phyloP scores from a whole-genome alignment of 768 basidiomycete species.

The Bullera alba region DNA sequence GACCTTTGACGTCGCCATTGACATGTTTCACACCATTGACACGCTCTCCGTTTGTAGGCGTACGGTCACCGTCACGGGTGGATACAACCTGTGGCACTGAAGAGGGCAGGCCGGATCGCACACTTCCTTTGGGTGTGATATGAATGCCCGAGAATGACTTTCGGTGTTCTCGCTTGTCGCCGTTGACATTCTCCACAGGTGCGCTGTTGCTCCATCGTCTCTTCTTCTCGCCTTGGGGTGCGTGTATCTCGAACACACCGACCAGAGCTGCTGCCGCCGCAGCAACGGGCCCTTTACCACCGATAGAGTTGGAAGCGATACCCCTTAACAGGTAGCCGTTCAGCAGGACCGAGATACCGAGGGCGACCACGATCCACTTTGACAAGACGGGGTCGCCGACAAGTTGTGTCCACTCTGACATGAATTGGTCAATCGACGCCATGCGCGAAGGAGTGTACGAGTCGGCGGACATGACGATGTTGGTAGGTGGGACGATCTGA shows the following conservation, averaged over 20 bases:
- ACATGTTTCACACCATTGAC: too few species aligned
- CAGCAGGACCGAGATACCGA: conserved; percentile 76
- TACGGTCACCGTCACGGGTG: conserved; percentile 29
- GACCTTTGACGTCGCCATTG: conserved; percentile 19
- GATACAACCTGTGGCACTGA: conserved; percentile 21
- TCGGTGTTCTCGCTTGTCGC: conserved; percentile 5
- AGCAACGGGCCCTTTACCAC: conserved; percentile 46
- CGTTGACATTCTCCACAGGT: conserved; percentile 3
- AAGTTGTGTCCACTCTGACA: conserved; percentile 80
- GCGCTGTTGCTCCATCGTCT: conserved; percentile 25
- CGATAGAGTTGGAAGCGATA: conserved; percentile 47
- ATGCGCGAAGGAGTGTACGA: conserved; percentile 31
- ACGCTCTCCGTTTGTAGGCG: conserved; percentile 25
- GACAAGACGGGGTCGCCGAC: conserved; percentile 89
- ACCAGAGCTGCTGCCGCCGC: conserved; percentile 49
- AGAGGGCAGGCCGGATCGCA: conserved; percentile 6
- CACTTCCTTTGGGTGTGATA: conserved; percentile 14
- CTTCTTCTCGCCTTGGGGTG: conserved; percentile 14
- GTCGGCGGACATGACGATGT: conserved; percentile 27
- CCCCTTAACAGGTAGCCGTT: conserved; percentile 88
- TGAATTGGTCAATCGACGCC: conserved; percentile 71
- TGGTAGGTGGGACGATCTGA: conserved; percentile 34
- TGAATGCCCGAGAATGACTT: conserved; percentile 5
- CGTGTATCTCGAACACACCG: conserved; percentile 30
- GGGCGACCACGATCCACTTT: conserved; percentile 87